Conservation (phyloP, 1,284 basidiomycete genomes). For the Moesziomyces antarcticus region DNA sequence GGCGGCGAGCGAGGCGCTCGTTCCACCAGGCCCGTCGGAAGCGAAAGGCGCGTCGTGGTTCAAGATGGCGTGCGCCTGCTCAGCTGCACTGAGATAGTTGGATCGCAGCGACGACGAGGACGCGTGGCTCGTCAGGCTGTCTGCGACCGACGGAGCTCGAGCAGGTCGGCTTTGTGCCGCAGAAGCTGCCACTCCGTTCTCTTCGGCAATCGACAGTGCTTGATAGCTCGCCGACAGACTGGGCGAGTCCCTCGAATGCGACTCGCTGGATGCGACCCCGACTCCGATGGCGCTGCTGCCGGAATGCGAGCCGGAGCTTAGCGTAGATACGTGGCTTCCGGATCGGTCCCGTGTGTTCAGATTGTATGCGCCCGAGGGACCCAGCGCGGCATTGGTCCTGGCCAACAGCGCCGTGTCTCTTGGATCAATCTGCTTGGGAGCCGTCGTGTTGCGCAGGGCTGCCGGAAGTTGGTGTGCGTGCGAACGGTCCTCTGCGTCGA, state of each 20-base stretch:
- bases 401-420: conserved; percentile 7
- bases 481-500: conserved; percentile 32
- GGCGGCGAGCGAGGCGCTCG: conserved; percentile 32
- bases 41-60: conserved; percentile 37
- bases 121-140: conserved; percentile 29
- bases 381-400: background rate
- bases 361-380: background rate
- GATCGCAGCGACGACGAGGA: conserved; percentile 45
- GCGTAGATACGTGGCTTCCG: conserved; percentile 41
- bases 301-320: conserved; percentile 39
- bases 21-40: conserved; percentile 34
- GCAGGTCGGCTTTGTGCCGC: conserved; percentile 9
- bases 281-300: conserved; percentile 25
- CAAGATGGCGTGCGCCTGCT: conserved; percentile 53
- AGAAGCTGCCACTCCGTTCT: conserved; percentile 18
- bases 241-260: conserved; percentile 25
- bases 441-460: conserved; percentile 28
- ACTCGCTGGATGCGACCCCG: conserved; percentile 5
- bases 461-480: conserved; percentile 34
- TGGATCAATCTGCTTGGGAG: conserved; percentile 22
- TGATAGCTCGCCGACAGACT: conserved; percentile 26
- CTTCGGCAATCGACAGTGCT: conserved; percentile 44
- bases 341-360: conserved; percentile 36
- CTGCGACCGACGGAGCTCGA: conserved; percentile 24
- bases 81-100: conserved; percentile 44